Evolutionary conservation across 1,284 basidiomycete species (phyloP).

Genomic region (Ustilago esculenta): DNA sequence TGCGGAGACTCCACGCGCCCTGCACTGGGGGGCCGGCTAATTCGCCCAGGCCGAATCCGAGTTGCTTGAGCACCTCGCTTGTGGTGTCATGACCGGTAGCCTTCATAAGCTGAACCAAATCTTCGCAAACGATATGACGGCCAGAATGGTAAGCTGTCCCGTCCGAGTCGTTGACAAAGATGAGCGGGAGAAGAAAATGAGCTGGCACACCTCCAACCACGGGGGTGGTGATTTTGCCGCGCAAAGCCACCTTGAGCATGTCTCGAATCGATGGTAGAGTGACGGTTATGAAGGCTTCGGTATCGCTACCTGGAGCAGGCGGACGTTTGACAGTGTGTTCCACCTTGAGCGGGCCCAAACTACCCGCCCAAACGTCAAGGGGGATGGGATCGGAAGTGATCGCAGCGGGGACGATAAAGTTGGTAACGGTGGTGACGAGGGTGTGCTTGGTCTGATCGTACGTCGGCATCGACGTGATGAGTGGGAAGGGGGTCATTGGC

Average conservation of each 20-base stretch:
- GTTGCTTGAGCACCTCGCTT: slow-evolving; percentile 46
- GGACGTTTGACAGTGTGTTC: slow-evolving; percentile 17
- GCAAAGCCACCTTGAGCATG: slow-evolving; percentile 31
- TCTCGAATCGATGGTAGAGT: slow-evolving; percentile 44
- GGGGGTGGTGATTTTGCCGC: not conserved
- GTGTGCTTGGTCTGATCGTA: slow-evolving; percentile 79
- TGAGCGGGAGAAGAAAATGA: slow-evolving; percentile 53
- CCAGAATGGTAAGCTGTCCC: slow-evolving; percentile 61
- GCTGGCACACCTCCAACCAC: not conserved
- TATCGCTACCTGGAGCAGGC: slow-evolving; percentile 8
- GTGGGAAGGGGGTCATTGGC: slow-evolving; percentile 82
- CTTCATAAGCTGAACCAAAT: slow-evolving; percentile 53
- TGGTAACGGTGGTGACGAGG: slow-evolving; percentile 77
- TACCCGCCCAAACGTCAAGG: slow-evolving; percentile 87
- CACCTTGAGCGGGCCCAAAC: slow-evolving; percentile 76
- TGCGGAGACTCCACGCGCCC: slow-evolving; percentile 53
- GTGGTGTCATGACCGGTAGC: slow-evolving; percentile 50
- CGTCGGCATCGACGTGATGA: slow-evolving; percentile 80
- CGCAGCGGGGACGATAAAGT: slow-evolving; percentile 43
- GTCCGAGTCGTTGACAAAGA: slow-evolving; percentile 61
- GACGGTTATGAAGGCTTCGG: slow-evolving; percentile 48
- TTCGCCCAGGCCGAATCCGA: slow-evolving; percentile 51
- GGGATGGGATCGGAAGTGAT: slow-evolving; percentile 71
- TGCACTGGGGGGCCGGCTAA: slow-evolving; percentile 31
- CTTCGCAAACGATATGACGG: slow-evolving; percentile 54